phyloP scores from a whole-genome alignment of 2,329 filamentous ascomycete species.

The Phaeomoniella chlamydospora region DNA sequence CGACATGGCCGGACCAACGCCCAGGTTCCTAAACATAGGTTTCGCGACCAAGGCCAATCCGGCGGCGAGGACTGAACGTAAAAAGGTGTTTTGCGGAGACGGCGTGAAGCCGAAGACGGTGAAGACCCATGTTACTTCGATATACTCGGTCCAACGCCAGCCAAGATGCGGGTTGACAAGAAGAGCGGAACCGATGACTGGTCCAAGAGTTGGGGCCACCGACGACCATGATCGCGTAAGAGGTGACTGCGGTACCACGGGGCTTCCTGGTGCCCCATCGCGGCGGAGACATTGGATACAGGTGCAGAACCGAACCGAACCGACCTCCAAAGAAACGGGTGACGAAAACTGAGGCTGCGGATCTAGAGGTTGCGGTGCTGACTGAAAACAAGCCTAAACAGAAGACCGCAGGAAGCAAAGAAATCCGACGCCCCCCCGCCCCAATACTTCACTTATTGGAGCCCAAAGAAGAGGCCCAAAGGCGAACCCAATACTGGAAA shows the following conservation, averaged over 20 bases:
- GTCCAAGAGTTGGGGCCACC: conserved; percentile 32
- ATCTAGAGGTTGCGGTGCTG: conserved; percentile 25
- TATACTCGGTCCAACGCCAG: conserved; percentile 33
- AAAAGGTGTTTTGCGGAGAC: conserved; percentile 27
- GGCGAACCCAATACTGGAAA: conserved; percentile 17
- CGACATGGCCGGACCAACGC: conserved; percentile 25
- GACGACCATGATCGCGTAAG: conserved; percentile 35
- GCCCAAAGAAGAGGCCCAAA: conserved; percentile 27
- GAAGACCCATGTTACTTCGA: conserved; percentile 25
- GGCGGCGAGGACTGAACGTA: conserved; percentile 25
- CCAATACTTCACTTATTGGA: conserved; percentile 29
- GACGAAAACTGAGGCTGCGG: conserved; percentile 20
- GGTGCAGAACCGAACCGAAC: conserved; percentile 27
- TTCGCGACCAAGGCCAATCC: conserved; percentile 20
- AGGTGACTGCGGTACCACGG: conserved; percentile 22
- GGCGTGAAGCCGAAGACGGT: conserved; percentile 15
- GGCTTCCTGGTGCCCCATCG: conserved; percentile 25
- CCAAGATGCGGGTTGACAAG: conserved; percentile 21
- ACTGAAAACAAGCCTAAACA: conserved; percentile 31
- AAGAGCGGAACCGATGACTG: conserved; percentile 24
- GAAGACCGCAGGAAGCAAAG: conserved; percentile 28
- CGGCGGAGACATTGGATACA: conserved; percentile 26
- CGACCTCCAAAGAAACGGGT: conserved; percentile 30
- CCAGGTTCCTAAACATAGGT: conserved; percentile 26
- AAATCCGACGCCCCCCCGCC: conserved; percentile 27